These are phyloP conservation scores for Sphagnum fallax DNA, from an alignment of 228 moss, liverwort and hornwort species.

Conservation along the genomic window DNA sequence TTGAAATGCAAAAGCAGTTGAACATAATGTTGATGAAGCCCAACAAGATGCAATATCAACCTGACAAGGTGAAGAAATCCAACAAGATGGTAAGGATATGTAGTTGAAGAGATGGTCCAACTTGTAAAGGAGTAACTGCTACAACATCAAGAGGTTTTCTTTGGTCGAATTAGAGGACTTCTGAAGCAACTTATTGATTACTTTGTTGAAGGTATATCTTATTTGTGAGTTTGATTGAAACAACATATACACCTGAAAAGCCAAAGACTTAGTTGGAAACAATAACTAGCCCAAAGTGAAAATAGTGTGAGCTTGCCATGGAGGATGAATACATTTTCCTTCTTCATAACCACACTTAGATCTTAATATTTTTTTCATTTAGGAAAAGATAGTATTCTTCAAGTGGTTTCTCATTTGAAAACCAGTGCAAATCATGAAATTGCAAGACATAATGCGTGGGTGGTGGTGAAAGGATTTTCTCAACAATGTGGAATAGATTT, in stretches of 20 bases:
- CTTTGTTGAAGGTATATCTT: too few relatives aligned
- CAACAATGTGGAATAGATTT: constrained; percentile 1
- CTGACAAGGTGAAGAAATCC: too few relatives aligned
- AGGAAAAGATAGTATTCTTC: not conserved
- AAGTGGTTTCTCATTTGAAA: not conserved
- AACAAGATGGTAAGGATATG: too few relatives aligned
- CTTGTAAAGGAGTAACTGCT: too few relatives aligned
- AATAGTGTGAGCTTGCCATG: not conserved
- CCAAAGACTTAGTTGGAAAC: not conserved
- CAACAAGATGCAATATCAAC: too few relatives aligned
- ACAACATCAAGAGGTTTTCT: too few relatives aligned
- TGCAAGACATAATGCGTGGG: not conserved
- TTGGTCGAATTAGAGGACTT: not conserved
- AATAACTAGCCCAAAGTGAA: not conserved
- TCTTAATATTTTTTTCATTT: not conserved
- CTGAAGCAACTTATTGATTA: not conserved
- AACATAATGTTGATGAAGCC: too few relatives aligned
- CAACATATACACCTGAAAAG: not conserved
- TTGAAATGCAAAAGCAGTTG: too few relatives aligned
- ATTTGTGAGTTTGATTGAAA: not conserved
- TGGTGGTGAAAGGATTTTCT: constrained; percentile 1
- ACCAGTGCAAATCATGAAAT: not conserved
- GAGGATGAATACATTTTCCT: not conserved
- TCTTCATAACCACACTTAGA: not conserved
- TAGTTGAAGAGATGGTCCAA: too few relatives aligned